Evolutionary conservation across 163 green algal species (phyloP).

Genomic region (Chlamydomonas reinhardtii): DNA sequence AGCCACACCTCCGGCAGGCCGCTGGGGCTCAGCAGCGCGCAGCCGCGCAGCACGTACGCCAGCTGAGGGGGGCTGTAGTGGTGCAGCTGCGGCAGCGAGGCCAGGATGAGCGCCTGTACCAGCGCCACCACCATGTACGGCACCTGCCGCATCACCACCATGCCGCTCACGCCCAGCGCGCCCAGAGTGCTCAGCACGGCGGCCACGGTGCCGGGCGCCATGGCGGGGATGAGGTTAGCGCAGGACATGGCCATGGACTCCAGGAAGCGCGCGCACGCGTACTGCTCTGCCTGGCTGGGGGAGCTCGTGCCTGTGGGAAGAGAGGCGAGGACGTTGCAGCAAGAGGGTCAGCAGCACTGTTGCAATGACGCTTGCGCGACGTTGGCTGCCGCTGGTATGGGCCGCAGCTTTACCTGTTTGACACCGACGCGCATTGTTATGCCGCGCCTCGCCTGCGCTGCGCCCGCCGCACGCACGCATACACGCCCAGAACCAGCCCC

Average conservation of each 20-base stretch:
- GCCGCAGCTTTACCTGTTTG: no score
- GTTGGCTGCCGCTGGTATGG: no score
- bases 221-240: constrained; percentile 6
- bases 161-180: constrained; percentile 11
- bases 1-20: constrained; percentile 46
- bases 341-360: no score
- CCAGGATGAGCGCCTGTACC: constrained; percentile 41
- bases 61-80: constrained; percentile 11
- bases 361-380: no score
- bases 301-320: neutral
- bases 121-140: constrained; percentile 36
- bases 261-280: constrained; percentile 30
- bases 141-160: constrained; percentile 20
- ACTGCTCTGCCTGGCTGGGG: constrained; percentile 9
- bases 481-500: neutral
- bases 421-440: no score
- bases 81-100: constrained; percentile 39
- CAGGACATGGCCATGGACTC: constrained; percentile 33
- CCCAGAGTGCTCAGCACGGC: constrained; percentile 25
- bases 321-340: neutral
- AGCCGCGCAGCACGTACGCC: constrained; percentile 29
- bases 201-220: constrained; percentile 14
- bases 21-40: constrained; percentile 17
- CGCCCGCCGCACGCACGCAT: no score
- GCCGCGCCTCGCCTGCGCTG: no score